These are phyloP conservation scores for Tillandsia fasciculata DNA, from an alignment of 176 grass and related monocot genomes.

Conservation along the genomic window DNA sequence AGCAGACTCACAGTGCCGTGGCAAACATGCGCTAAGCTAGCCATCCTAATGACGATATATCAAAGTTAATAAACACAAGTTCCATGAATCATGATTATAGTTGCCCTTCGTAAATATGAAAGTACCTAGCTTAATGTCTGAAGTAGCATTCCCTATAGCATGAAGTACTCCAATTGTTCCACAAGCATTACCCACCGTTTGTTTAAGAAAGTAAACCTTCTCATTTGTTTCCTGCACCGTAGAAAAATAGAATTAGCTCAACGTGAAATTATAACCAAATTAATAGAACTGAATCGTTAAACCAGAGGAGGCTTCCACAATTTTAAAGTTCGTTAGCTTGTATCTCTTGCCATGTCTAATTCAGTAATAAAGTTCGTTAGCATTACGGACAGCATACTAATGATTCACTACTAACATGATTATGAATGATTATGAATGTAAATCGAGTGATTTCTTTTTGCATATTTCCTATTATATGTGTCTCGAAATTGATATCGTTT, in stretches of 20 bases:
- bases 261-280: not conserved
- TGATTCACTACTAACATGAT: too few species aligned
- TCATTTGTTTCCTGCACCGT: slow-evolving; percentile 43
- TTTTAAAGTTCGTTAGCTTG: too few species aligned
- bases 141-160: slow-evolving; percentile 67
- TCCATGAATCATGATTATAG: not conserved
- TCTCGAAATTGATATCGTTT: too few species aligned
- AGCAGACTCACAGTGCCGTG: too few species aligned
- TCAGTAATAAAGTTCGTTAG: too few species aligned
- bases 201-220: slow-evolving; percentile 77
- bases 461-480: too few species aligned
- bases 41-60: slow-evolving; percentile 10
- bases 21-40: not conserved
- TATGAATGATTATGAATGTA: too few species aligned
- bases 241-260: not conserved
- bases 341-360: too few species aligned
- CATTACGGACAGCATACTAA: too few species aligned
- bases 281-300: not conserved
- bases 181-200: slow-evolving; percentile 85
- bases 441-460: too few species aligned
- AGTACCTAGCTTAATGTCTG: slow-evolving; percentile 68
- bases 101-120: not conserved
- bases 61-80: not conserved
- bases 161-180: slow-evolving; percentile 94
- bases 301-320: too few species aligned